Percentiles rank a stretch among this genome's conserved stretches.
Evolutionary conservation across 495 filamentous ascomycete genomes (phyloP).

Genomic region (Tuber microsphaerosporum): DNA sequence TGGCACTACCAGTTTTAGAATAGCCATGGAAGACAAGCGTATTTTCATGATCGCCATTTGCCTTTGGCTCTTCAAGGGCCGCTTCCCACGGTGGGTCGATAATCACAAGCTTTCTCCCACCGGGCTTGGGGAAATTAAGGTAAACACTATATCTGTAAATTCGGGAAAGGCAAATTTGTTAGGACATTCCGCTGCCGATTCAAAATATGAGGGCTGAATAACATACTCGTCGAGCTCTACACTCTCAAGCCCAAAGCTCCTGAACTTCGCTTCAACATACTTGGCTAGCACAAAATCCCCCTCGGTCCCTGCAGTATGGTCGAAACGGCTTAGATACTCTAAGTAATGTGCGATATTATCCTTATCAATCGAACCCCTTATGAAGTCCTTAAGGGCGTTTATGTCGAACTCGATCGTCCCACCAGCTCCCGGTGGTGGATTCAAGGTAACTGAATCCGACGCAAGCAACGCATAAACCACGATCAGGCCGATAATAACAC

Average conservation of each 20-base stretch:
- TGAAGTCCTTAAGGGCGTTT: constrained; percentile 60
- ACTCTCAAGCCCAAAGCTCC: constrained; percentile 60
- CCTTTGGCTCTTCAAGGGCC: constrained; percentile 62
- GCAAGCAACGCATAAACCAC: constrained; percentile 78
- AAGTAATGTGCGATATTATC: constrained; percentile 63
- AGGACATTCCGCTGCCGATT: constrained; percentile 35
- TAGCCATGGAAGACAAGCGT: constrained; percentile 79
- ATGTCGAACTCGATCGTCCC: constrained; percentile 53
- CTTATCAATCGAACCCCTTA: constrained; percentile 61
- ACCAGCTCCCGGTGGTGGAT: constrained; percentile 49
- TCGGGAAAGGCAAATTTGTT: constrained; percentile 10
- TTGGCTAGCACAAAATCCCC: constrained; percentile 76
- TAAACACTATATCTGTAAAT: constrained; percentile 63
- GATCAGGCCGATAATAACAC: constrained; percentile 62
- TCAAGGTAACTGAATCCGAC: constrained; percentile 64
- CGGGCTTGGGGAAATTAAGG: constrained; percentile 76
- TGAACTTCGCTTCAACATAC: constrained; percentile 70
- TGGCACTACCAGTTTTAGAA: constrained; percentile 78
- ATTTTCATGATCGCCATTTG: constrained; percentile 47
- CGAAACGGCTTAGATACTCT: constrained; percentile 63
- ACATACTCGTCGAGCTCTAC: constrained; percentile 54
- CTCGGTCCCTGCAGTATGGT: constrained; percentile 85
- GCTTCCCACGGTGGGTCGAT: constrained; percentile 70
- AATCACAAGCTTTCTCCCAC: constrained; percentile 73
- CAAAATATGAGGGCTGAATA: neutral